These are phyloP conservation scores for Lactifluus subvellereus DNA, from an alignment of 768 basidiomycete genomes.

Conservation along the genomic window DNA sequence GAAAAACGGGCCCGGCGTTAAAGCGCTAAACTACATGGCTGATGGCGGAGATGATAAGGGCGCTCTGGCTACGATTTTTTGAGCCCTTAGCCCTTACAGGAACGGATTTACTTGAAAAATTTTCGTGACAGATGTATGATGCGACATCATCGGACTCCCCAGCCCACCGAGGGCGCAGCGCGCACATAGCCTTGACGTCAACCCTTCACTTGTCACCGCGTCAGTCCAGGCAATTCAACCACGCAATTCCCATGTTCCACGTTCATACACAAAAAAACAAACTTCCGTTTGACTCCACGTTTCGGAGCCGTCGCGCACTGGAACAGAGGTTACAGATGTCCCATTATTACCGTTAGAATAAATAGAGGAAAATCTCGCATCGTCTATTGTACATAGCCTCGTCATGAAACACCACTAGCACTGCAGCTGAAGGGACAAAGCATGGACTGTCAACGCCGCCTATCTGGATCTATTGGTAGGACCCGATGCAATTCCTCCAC, in stretches of 20 bases:
- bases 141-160: not conserved
- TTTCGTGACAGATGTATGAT: constrained; percentile 3
- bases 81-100: not conserved
- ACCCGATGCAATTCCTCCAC: constrained; percentile 15
- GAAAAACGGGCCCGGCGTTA: constrained; percentile 69
- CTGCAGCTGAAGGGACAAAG: not conserved
- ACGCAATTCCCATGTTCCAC: not conserved
- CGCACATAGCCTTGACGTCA: not conserved
- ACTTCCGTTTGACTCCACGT: too few species aligned
- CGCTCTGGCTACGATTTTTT: constrained; percentile 35
- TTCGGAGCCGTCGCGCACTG: not conserved
- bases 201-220: not conserved
- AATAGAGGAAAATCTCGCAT: constrained; percentile 4
- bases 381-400: constrained; percentile 5
- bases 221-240: not conserved
- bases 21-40: constrained; percentile 31
- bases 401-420: not conserved
- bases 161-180: not conserved
- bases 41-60: constrained; percentile 26
- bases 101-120: not conserved
- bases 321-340: not conserved
- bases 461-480: constrained; percentile 3
- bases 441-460: not conserved
- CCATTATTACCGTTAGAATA: constrained; percentile 1
- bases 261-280: too few species aligned